Conservation (phyloP, 1,284 basidiomycete species). For the Fomitopsis schrenkii region DNA sequence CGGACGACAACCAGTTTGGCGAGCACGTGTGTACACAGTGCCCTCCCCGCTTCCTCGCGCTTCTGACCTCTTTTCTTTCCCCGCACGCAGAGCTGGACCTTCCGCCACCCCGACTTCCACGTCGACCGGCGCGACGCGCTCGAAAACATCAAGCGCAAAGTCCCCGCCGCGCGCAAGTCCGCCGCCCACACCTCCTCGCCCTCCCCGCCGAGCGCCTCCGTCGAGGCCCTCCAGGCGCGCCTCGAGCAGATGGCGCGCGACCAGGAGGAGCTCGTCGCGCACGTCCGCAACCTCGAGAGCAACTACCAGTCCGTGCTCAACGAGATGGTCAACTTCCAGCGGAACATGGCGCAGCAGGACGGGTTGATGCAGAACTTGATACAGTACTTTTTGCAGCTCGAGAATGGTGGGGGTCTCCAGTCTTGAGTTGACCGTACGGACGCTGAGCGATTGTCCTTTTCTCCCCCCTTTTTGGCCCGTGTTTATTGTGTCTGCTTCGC, state of each 20-base stretch:
- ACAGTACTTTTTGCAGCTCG: slow-evolving; percentile 74
- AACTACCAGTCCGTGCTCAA: slow-evolving; percentile 77
- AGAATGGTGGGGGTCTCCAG: slow-evolving; percentile 46
- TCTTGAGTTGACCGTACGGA: slow-evolving; percentile 21
- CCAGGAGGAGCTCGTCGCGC: slow-evolving; percentile 58
- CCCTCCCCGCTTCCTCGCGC: not conserved
- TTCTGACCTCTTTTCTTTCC: not conserved
- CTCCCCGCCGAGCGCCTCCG: slow-evolving; percentile 17
- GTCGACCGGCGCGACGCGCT: slow-evolving; percentile 81
- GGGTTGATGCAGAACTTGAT: slow-evolving; percentile 80
- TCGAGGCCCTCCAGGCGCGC: slow-evolving; percentile 45
- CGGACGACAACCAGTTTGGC: slow-evolving; percentile 73
- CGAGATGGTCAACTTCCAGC: slow-evolving; percentile 82
- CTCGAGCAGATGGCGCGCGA: slow-evolving; percentile 46
- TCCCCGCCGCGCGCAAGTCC: slow-evolving; percentile 68
- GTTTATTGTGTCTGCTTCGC: slow-evolving; percentile 5
- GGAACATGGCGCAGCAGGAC: slow-evolving; percentile 84
- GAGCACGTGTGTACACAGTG: slow-evolving; percentile 57
- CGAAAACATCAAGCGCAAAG: slow-evolving; percentile 94
- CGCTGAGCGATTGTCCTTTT: slow-evolving; percentile 15
- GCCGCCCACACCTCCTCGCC: slow-evolving; percentile 28
- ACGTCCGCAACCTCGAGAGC: slow-evolving; percentile 62
- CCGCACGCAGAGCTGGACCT: slow-evolving; percentile 80
- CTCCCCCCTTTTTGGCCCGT: slow-evolving; percentile 13
- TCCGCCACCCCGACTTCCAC: slow-evolving; percentile 92